Evolutionary conservation across 139 green algal genomes (phyloP).

Genomic region (Chlorella sp.): DNA sequence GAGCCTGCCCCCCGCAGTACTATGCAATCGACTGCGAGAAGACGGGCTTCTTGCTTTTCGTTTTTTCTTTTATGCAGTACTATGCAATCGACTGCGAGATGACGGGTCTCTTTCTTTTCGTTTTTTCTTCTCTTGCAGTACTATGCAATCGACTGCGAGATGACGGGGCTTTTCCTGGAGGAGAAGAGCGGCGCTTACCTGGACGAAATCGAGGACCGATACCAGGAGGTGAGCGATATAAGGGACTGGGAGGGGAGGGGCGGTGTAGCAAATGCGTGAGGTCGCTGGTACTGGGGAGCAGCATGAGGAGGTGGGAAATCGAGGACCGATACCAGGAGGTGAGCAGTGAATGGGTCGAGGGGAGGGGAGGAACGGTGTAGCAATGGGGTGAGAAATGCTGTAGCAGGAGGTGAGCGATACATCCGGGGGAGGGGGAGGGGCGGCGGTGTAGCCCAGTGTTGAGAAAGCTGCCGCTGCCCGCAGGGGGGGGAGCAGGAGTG

Average conservation of each 20-base stretch:
- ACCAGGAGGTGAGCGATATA: conserved; percentile 30
- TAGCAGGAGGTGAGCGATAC: conserved; percentile 43
- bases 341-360: background rate
- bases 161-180: conserved; percentile 65
- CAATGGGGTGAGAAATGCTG: too few relatives aligned
- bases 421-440: too few relatives aligned
- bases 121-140: conserved; percentile 13
- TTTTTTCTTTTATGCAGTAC: background rate
- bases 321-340: too few relatives aligned
- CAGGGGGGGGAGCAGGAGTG: too few relatives aligned
- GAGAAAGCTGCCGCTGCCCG: too few relatives aligned
- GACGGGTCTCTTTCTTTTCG: conserved; percentile 60
- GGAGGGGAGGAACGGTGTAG: too few relatives aligned
- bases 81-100: conserved; percentile 46
- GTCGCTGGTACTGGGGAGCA: too few relatives aligned
- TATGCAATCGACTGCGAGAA: conserved; percentile 11
- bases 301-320: too few relatives aligned
- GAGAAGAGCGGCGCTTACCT: conserved; percentile 57
- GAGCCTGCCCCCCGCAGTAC: background rate
- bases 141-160: conserved; percentile 18
- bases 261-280: background rate
- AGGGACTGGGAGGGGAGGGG: background rate
- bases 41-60: too few relatives aligned
- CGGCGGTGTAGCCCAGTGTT: too few relatives aligned
- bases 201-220: conserved; percentile 79